Evolutionary conservation across 305 asterid genomes (phyloP).

Genomic region (Fraxinus platypoda): DNA sequence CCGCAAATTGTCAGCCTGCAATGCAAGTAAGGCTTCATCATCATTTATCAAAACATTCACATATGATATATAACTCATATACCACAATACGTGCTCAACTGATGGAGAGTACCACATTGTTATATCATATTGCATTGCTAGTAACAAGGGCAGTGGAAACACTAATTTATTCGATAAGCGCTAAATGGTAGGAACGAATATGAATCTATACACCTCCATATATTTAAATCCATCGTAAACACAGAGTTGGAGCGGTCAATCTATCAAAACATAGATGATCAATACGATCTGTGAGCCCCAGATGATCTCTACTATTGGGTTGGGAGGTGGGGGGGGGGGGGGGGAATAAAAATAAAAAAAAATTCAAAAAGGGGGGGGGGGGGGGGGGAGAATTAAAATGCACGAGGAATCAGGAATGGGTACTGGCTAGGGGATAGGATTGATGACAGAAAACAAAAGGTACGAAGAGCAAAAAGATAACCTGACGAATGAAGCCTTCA

Average conservation of each 20-base stretch:
- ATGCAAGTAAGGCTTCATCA: background rate
- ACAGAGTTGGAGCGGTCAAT: background rate
- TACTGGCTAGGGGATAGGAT: background rate
- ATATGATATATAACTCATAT: background rate
- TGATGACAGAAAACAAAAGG: background rate
- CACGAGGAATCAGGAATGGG: background rate
- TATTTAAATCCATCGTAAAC: background rate
- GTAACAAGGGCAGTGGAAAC: background rate
- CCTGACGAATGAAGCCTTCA: conserved; percentile 75
- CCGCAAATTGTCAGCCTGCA: conserved; percentile 63
- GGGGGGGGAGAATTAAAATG: background rate
- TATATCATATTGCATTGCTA: background rate
- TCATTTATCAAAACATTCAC: background rate
- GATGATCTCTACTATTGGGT: background rate
- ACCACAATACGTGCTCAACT: background rate
- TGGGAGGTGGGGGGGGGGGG: too few relatives aligned
- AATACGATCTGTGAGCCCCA: background rate
- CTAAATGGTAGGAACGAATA: background rate
- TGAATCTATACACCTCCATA: background rate
- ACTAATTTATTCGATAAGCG: background rate
- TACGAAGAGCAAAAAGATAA: conserved; percentile 6
- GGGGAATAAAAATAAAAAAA: background rate
- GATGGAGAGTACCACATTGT: background rate
- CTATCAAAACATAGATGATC: background rate
- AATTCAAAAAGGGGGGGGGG: too few relatives aligned